phyloP scores from a whole-genome alignment of 768 basidiomycete genomes.

The Pleurotus citrinopileatus region DNA sequence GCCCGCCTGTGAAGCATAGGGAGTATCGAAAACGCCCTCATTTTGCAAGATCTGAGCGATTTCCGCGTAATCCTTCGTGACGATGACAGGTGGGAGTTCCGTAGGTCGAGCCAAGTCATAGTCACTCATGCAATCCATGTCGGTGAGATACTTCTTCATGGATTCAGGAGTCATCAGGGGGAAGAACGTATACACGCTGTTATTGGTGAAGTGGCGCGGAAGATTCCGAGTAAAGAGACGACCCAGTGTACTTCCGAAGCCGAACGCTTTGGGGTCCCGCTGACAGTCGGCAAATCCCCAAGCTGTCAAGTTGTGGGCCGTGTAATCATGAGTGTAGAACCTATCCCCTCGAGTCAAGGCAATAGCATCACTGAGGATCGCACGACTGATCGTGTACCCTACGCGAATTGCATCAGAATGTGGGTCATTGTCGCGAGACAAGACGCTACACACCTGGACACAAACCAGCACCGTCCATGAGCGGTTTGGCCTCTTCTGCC shows the following conservation, averaged over 20 bases:
- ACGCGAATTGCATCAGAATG: background rate
- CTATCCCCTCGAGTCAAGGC: conserved; percentile 85
- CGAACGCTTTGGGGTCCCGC: conserved; percentile 65
- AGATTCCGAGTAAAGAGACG: conserved; percentile 72
- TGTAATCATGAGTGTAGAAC: conserved; percentile 79
- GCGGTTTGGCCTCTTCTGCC: conserved; percentile 73
- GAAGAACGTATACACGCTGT: conserved; percentile 83
- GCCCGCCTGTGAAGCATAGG: conserved; percentile 48
- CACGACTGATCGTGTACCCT: conserved; percentile 83
- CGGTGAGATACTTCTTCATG: conserved; percentile 58
- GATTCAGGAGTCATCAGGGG: conserved; percentile 78
- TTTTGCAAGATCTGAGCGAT: conserved; percentile 53
- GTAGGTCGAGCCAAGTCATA: conserved; percentile 58
- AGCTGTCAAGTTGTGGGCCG: conserved; percentile 74
- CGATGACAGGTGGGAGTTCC: conserved; percentile 19
- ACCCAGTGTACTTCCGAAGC: conserved; percentile 75
- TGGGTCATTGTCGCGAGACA: background rate
- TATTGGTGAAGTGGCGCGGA: conserved; percentile 63
- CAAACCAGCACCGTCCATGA: conserved; percentile 77
- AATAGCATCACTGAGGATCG: conserved; percentile 84
- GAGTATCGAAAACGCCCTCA: conserved; percentile 38
- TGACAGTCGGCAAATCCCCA: conserved; percentile 88
- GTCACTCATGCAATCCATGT: conserved; percentile 48
- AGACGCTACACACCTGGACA: conserved; percentile 59
- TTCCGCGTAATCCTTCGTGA: conserved; percentile 44